phyloP scores from a whole-genome alignment of 73 alveolate genomes.

The Urostyla sp. region DNA sequence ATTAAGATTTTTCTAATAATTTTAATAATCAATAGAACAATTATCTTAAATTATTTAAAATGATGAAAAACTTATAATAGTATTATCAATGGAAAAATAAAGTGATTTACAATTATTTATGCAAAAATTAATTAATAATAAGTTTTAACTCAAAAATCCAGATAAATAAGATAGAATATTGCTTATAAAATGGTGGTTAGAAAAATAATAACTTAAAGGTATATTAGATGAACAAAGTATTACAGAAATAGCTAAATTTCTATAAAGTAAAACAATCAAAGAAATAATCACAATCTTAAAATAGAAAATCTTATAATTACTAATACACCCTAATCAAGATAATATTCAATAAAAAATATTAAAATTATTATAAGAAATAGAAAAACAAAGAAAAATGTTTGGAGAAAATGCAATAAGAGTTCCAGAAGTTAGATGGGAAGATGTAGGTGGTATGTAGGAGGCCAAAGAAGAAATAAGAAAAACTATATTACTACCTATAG shows the following conservation, averaged over 20 bases:
- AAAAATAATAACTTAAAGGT: neutral
- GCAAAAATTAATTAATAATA: slow-evolving; percentile 6
- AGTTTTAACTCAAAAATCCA: neutral
- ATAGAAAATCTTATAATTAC: neutral
- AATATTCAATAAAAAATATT: neutral
- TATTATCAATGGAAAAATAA: slow-evolving; percentile 22
- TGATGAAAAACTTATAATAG: neutral
- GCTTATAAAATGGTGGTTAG: neutral
- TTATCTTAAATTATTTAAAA: neutral
- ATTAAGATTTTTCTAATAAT: slow-evolving; percentile 31
- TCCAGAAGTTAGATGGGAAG: slow-evolving; percentile 89
- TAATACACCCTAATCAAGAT: no score
- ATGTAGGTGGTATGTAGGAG: slow-evolving; percentile 93
- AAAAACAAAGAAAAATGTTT: slow-evolving; percentile 44
- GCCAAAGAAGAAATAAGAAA: slow-evolving; percentile 88
- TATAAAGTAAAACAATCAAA: slow-evolving; percentile 37
- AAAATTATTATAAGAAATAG: slow-evolving; percentile 2
- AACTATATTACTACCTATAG: slow-evolving; percentile 82
- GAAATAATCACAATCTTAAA: slow-evolving; percentile 18
- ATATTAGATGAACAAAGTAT: neutral
- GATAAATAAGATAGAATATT: slow-evolving; percentile 27
- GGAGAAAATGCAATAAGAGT: slow-evolving; percentile 65
- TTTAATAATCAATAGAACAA: slow-evolving; percentile 13
- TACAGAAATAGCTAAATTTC: neutral
- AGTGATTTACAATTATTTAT: neutral